Conservation (phyloP, 768 basidiomycete species). For the Sporobolomyces phaffii region DNA sequence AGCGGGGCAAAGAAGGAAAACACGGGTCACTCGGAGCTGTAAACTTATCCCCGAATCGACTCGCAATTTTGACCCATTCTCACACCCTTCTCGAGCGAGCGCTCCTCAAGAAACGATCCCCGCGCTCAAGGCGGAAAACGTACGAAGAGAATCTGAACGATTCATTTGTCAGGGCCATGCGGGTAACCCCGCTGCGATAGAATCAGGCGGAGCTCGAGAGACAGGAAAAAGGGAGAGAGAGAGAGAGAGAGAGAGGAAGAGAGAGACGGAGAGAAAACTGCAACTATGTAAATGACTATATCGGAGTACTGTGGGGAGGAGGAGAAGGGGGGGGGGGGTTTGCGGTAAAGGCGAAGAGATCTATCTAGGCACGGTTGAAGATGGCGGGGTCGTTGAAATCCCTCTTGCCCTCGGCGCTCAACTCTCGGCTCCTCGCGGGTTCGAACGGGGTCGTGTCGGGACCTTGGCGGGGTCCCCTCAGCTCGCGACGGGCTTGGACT, state of each 20-base stretch:
- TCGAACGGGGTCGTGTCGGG: slow-evolving; percentile 24
- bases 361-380: slow-evolving; percentile 23
- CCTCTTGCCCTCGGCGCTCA: slow-evolving; percentile 16
- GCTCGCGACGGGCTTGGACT: slow-evolving; percentile 61
- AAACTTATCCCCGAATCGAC: no score
- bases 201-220: no score
- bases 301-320: no score
- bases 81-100: no score
- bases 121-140: no score
- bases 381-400: slow-evolving; percentile 32
- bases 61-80: no score
- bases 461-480: slow-evolving; percentile 1
- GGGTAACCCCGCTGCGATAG: no score
- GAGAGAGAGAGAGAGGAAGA: background rate
- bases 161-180: background rate
- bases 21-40: slow-evolving; percentile 25
- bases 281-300: no score
- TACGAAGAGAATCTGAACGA: background rate
- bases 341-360: no score
- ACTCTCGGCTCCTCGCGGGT: slow-evolving; percentile 12
- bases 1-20: background rate
- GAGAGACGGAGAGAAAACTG: background rate
- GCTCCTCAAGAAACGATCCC: no score
- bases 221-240: no score
- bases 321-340: no score